Conservation (phyloP, 139 green algal species). For the Prasinococcaceae sp. region DNA sequence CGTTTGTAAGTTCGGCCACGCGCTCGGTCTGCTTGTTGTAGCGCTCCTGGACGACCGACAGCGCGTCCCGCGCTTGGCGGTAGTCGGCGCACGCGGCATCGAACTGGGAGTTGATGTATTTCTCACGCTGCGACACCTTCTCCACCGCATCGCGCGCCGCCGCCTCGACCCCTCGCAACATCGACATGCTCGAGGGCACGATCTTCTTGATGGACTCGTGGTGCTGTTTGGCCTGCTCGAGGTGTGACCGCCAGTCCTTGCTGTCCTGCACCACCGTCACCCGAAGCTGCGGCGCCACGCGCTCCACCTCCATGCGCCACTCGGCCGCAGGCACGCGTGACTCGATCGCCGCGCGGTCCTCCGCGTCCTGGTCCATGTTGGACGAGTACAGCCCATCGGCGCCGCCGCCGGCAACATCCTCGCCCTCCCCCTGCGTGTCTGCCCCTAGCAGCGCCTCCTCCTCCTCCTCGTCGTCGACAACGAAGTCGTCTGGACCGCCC, state of each 20-base stretch:
- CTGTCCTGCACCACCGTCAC: conserved; percentile 39
- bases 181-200: conserved; percentile 27
- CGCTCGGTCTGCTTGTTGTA: conserved; percentile 40
- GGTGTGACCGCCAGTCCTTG: conserved; percentile 56
- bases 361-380: conserved; percentile 7
- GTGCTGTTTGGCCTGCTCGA: conserved; percentile 45
- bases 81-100: conserved; percentile 39
- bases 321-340: conserved; percentile 39
- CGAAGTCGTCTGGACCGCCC: too few species aligned
- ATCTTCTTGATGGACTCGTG: conserved; percentile 27
- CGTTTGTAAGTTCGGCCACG: conserved; percentile 45
- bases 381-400: conserved; percentile 13
- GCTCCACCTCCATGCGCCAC: conserved; percentile 56
- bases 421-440: not conserved
- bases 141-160: conserved; percentile 42
- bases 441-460: not conserved
- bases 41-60: conserved; percentile 33
- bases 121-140: conserved; percentile 48
- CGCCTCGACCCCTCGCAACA: conserved; percentile 30
- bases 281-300: conserved; percentile 46
- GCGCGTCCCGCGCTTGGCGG: conserved; percentile 19
- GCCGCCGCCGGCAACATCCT: not conserved
- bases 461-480: conserved; percentile 21
- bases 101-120: conserved; percentile 51
- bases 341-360: conserved; percentile 5